Percentiles rank a stretch among this genome's conserved stretches.
These are phyloP conservation scores for Dryadomyces quercus-mongolicae DNA, from an alignment of 2,329 filamentous ascomycete species.

Conservation along the genomic window DNA sequence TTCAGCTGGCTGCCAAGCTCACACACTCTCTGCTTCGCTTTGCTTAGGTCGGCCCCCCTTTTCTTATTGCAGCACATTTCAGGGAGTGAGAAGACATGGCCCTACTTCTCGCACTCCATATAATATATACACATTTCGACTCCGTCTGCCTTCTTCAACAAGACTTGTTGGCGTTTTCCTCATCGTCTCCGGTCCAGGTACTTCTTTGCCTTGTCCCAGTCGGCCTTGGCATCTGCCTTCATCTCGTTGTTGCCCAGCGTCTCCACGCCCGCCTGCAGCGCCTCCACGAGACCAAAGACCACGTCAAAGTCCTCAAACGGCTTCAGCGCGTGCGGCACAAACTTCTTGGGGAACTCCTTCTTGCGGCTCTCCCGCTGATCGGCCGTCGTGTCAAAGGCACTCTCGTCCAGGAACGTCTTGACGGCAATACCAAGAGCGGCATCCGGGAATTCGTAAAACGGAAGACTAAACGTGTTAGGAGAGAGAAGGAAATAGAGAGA, in stretches of 20 bases:
- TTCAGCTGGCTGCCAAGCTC: too few species aligned
- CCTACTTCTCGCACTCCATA: too few species aligned
- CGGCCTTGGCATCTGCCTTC: slow-evolving; percentile 29
- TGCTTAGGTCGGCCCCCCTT: too few species aligned
- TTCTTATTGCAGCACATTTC: too few species aligned
- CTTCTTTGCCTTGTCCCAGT: slow-evolving; percentile 42
- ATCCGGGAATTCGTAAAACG: slow-evolving; percentile 41
- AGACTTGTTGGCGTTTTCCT: not conserved
- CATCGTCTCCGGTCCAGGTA: slow-evolving; percentile 29
- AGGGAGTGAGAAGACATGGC: too few species aligned
- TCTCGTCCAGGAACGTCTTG: slow-evolving; percentile 55
- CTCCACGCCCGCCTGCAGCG: slow-evolving; percentile 45
- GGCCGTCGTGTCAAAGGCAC: slow-evolving; percentile 46
- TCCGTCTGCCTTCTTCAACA: not conserved
- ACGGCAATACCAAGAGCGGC: slow-evolving; percentile 68
- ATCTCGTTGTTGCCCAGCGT: slow-evolving; percentile 37
- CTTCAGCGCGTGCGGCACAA: slow-evolving; percentile 46
- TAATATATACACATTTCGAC: not conserved
- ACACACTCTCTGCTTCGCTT: too few species aligned
- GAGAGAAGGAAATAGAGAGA: slow-evolving; percentile 6
- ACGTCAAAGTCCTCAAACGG: slow-evolving; percentile 48
- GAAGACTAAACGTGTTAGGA: slow-evolving; percentile 9
- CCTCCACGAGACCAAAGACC: slow-evolving; percentile 44
- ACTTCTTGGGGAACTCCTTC: slow-evolving; percentile 36
- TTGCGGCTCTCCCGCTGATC: slow-evolving; percentile 27